Conservation (phyloP, 805 yeast genomes). For the Debaryomyces maramus region DNA sequence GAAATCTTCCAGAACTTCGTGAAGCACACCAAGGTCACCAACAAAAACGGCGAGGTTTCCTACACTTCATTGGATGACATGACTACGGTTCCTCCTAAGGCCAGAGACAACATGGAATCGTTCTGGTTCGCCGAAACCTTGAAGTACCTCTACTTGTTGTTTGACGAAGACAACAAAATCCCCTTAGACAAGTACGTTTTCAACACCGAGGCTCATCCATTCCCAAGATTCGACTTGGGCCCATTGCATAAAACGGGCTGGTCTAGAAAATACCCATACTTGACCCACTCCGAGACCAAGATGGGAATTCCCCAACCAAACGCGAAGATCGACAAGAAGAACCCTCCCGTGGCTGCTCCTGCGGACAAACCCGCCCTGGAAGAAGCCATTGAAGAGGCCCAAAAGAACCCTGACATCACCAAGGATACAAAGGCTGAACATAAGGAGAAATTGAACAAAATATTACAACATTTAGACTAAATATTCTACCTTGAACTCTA, state of each 20-base stretch:
- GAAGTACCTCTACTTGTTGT: constrained; percentile 77
- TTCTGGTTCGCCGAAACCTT: constrained; percentile 94
- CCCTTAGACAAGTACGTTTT: constrained; percentile 72
- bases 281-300: constrained; percentile 12
- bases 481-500: background rate
- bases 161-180: constrained; percentile 63
- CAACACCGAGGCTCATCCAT: constrained; percentile 93
- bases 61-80: constrained; percentile 72
- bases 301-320: constrained; percentile 12
- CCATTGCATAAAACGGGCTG: constrained; percentile 62
- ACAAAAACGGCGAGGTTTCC: constrained; percentile 42
- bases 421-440: constrained; percentile 25
- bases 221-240: constrained; percentile 66
- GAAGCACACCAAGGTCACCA: constrained; percentile 52
- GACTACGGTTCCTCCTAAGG: constrained; percentile 51
- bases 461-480: constrained; percentile 14
- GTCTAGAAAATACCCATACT: constrained; percentile 39
- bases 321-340: constrained; percentile 23
- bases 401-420: constrained; percentile 33
- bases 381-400: constrained; percentile 33
- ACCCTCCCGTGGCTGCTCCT: constrained; percentile 42
- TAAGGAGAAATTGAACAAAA: constrained; percentile 24
- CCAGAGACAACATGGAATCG: constrained; percentile 78
- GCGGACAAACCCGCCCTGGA: constrained; percentile 38
- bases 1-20: constrained; percentile 75